Base-by-base conservation (phyloP, 257 asterid species). In the Solanum chilense region DNA sequence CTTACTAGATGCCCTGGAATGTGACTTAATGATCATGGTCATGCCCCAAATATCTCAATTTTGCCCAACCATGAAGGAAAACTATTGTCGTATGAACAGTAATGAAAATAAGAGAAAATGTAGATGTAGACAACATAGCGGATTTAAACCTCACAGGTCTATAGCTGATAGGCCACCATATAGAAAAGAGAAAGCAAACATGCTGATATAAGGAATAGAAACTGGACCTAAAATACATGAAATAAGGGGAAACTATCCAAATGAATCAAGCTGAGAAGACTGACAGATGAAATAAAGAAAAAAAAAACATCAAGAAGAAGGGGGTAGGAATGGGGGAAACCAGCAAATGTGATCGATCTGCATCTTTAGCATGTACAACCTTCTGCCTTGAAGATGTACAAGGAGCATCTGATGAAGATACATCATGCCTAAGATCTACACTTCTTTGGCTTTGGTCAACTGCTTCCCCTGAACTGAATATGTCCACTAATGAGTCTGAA, bases 401-500 rank as follows among this genome's bases (percentile, higher is more conserved):
- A 10, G 92, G 92, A 78, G 87, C 90, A 88, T 90, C 92, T 64
- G 91, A 84, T 12, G 64, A 45, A 82, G 86, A 71, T n/a, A 87
- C 91, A 83, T 49, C 91, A 47, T 42, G 77, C 39, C 44, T 73
- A 78, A 73, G 15, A 83, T 74, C 80, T 25, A 45, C 85, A 71
- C 85, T 88, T 73, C 27, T 87, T 68, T 60, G 87, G 84, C 44
- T 44, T 1, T n/a, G 62, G 44, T 84, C 77, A 85, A 42, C 62
- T 31, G 87, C 88, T 52, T 86, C 92, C 23, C 88, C 82, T 81
- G 94, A 89, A 44, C 91, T 81, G 85, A 95, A 95, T 82, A 95
- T 92, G 87, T 94, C 95, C 21, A 94, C 88, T 58, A 95, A 89
- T 10, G 95, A 91, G 83, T 93, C 98, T 81, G 83, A 62, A 49